Conservation (phyloP, 1,139 yeast genomes). For the Scheffersomyces insectosa region DNA sequence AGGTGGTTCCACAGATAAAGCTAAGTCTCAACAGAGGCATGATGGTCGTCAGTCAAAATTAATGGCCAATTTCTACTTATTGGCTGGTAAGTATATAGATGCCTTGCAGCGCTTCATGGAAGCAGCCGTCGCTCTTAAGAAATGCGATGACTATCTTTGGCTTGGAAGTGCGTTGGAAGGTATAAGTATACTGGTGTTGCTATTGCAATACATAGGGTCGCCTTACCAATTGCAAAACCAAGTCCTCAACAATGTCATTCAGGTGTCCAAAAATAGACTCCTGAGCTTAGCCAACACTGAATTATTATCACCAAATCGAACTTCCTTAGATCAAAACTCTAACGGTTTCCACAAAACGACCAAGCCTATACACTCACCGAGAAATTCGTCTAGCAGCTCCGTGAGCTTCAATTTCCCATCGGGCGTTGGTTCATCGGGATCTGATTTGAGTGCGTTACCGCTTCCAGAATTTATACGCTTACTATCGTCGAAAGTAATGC, state of each 20-base stretch:
- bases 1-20: constrained; percentile 20
- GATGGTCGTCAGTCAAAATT: constrained; percentile 75
- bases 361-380: constrained; percentile 25
- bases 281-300: constrained; percentile 12
- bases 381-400: constrained; percentile 31
- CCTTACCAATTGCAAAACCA: constrained; percentile 60
- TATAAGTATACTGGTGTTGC: constrained; percentile 62
- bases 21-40: constrained; percentile 35
- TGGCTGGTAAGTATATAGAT: constrained; percentile 76
- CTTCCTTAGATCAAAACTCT: constrained; percentile 19
- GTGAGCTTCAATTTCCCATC: constrained; percentile 16
- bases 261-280: constrained; percentile 26
- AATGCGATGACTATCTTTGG: constrained; percentile 81
- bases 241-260: constrained; percentile 19
- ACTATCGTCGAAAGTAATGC: constrained; percentile 46
- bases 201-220: constrained; percentile 59
- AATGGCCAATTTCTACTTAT: constrained; percentile 70
- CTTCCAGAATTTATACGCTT: constrained; percentile 53
- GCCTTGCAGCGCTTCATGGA: constrained; percentile 76
- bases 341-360: constrained; percentile 2
- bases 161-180: constrained; percentile 85
- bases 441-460: constrained; percentile 31
- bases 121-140: constrained; percentile 59
- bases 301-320: constrained; percentile 13
- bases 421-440: constrained; percentile 8